A percentile compares a stretch with the other conserved stretches of the same genome.
Conservation (phyloP, 805 yeast species). For the Candida quercuum region DNA sequence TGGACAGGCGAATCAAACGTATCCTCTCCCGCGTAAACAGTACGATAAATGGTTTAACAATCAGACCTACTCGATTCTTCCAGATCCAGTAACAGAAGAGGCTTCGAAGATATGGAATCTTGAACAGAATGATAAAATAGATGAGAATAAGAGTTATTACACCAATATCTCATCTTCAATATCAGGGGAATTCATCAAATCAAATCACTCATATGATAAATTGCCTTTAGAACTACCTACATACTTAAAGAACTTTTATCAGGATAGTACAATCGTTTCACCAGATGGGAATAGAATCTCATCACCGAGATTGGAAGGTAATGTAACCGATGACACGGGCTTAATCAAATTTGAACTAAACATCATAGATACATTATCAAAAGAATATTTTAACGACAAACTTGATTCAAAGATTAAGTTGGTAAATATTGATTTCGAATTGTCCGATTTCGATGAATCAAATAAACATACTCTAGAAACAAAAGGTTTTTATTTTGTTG, state of each 20-base stretch:
- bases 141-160: conserved; percentile 20
- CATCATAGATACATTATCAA: conserved; percentile 14
- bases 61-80: conserved; percentile 53
- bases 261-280: conserved; percentile 5
- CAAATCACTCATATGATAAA: conserved; percentile 9
- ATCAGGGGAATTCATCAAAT: conserved; percentile 34
- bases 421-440: conserved; percentile 26
- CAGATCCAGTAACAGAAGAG: conserved; percentile 44
- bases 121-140: conserved; percentile 17
- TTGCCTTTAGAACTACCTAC: conserved; percentile 19
- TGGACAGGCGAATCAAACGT: conserved; percentile 41
- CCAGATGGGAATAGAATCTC: conserved; percentile 2
- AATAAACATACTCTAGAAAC: conserved; percentile 46
- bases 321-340: conserved; percentile 31
- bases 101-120: conserved; percentile 52
- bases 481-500: conserved; percentile 61
- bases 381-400: conserved; percentile 25
- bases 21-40: conserved; percentile 49
- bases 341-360: conserved; percentile 15
- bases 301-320: conserved; percentile 15
- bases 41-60: conserved; percentile 42
- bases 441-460: conserved; percentile 40
- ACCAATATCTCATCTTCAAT: conserved; percentile 46
- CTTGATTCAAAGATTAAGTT: conserved; percentile 35
- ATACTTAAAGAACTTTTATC: conserved; percentile 14